Conservation (phyloP, 1,139 yeast genomes). For the Zhuliangozyma blackwelliae region DNA sequence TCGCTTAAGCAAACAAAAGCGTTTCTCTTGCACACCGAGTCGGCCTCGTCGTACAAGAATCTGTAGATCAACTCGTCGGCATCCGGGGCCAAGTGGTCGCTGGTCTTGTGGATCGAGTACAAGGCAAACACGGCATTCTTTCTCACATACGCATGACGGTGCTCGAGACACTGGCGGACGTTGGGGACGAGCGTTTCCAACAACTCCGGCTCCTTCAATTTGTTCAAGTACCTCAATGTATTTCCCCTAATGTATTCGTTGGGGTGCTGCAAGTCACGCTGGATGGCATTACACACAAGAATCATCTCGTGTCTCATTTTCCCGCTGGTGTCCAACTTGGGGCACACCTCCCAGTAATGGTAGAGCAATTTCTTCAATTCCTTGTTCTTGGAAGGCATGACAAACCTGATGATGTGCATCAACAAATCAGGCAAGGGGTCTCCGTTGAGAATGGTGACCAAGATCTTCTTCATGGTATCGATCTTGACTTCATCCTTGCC, state of each 20-base stretch:
- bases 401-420: slow-evolving; percentile 95
- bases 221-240: slow-evolving; percentile 85
- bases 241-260: slow-evolving; percentile 96
- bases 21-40: slow-evolving; percentile 92
- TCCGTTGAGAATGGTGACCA: slow-evolving; percentile 86
- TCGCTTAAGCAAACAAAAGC: slow-evolving; percentile 87
- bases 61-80: slow-evolving; percentile 79
- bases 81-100: slow-evolving; percentile 88
- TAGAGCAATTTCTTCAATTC: slow-evolving; percentile 88
- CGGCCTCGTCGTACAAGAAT: slow-evolving; percentile 78
- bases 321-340: slow-evolving; percentile 83
- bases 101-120: slow-evolving; percentile 73
- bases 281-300: slow-evolving; percentile 95
- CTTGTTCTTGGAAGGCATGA: slow-evolving; percentile 93
- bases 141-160: slow-evolving; percentile 96
- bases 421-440: slow-evolving; percentile 91
- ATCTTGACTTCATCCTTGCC: slow-evolving; percentile 86
- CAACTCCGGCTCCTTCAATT: slow-evolving; percentile 87
- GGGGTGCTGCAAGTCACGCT: slow-evolving; percentile 96
- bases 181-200: slow-evolving; percentile 95
- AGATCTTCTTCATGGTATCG: slow-evolving; percentile 83
- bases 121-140: slow-evolving; percentile 95
- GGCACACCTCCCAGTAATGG: slow-evolving; percentile 98
- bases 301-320: slow-evolving; percentile 98
- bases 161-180: slow-evolving; percentile 85